Conservation (phyloP, 2,329 filamentous ascomycete species). For the Onygena corvina region DNA sequence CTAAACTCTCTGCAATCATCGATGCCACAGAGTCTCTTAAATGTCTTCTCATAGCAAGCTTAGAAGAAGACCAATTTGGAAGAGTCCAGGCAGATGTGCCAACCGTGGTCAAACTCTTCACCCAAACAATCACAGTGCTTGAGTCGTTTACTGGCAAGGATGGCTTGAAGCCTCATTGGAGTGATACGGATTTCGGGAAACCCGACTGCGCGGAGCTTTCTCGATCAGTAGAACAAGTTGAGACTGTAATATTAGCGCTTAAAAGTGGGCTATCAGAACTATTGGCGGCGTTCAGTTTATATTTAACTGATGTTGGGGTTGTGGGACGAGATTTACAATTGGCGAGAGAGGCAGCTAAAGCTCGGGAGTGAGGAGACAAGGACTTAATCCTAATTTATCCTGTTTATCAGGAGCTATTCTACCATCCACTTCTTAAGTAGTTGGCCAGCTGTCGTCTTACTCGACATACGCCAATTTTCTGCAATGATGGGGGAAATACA, state of each 20-base stretch:
- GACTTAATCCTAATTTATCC: background rate
- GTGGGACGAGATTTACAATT: conserved; percentile 58
- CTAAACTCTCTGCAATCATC: conserved; percentile 54
- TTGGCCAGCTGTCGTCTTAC: background rate
- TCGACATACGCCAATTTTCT: too few relatives aligned
- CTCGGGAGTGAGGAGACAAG: background rate
- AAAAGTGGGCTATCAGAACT: conserved; percentile 54
- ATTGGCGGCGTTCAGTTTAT: conserved; percentile 60
- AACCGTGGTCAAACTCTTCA: conserved; percentile 60
- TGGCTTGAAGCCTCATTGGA: conserved; percentile 56
- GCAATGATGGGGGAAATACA: too few relatives aligned
- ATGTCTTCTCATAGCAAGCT: conserved; percentile 57
- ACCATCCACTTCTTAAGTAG: background rate
- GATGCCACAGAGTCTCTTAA: conserved; percentile 61
- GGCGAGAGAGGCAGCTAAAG: conserved; percentile 51
- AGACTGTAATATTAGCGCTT: conserved; percentile 54
- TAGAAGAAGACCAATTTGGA: conserved; percentile 71
- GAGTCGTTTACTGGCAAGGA: conserved; percentile 50
- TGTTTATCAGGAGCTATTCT: background rate
- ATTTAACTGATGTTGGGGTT: conserved; percentile 58
- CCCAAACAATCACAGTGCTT: conserved; percentile 54
- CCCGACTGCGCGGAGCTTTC: conserved; percentile 25
- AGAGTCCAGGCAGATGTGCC: conserved; percentile 76
- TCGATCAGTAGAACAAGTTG: conserved; percentile 50
- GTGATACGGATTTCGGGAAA: conserved; percentile 50